Percentiles rank a stretch among this genome's conserved stretches.
Conservation (phyloP, 352 stramenopile species). For the Globisporangium paroecandrum region DNA sequence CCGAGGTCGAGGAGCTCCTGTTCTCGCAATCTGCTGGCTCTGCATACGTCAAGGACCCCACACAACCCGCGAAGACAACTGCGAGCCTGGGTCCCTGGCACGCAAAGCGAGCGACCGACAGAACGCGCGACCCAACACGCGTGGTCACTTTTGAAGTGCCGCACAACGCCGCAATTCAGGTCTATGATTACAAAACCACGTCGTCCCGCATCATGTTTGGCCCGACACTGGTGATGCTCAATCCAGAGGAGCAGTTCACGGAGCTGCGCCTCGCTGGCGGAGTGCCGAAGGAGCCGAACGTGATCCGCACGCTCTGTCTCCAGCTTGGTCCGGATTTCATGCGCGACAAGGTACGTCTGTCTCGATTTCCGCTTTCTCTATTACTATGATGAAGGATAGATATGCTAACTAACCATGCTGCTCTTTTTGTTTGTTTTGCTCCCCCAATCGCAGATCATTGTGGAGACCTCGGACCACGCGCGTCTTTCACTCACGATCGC, state of each 20-base stretch:
- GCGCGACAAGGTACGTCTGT: conserved; percentile 45
- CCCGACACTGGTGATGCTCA: conserved; percentile 75
- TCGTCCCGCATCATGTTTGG: conserved; percentile 80
- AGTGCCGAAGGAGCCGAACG: conserved; percentile 72
- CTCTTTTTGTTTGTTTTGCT: background rate
- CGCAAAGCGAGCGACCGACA: background rate
- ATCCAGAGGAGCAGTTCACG: conserved; percentile 81
- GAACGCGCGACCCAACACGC: conserved; percentile 49
- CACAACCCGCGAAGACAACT: conserved; percentile 14
- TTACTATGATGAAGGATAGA: background rate
- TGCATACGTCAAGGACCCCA: conserved; percentile 59
- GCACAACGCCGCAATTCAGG: conserved; percentile 77
- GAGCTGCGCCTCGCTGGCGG: conserved; percentile 65
- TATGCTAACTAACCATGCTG: background rate
- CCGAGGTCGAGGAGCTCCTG: conserved; percentile 65
- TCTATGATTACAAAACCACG: conserved; percentile 85
- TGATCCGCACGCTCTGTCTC: conserved; percentile 75
- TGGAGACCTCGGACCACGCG: conserved; percentile 79
- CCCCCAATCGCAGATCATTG: conserved; percentile 43
- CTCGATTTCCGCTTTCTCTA: background rate
- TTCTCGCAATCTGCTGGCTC: conserved; percentile 49
- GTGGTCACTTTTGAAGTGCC: conserved; percentile 80
- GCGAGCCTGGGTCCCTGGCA: background rate
- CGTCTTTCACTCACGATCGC: conserved; percentile 71
- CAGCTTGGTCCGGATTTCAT: conserved; percentile 83